Percentiles rank a stretch among this genome's conserved stretches.
Evolutionary conservation across 1,284 basidiomycete genomes (phyloP).

Genomic region (Cryptococcus neoformans): DNA sequence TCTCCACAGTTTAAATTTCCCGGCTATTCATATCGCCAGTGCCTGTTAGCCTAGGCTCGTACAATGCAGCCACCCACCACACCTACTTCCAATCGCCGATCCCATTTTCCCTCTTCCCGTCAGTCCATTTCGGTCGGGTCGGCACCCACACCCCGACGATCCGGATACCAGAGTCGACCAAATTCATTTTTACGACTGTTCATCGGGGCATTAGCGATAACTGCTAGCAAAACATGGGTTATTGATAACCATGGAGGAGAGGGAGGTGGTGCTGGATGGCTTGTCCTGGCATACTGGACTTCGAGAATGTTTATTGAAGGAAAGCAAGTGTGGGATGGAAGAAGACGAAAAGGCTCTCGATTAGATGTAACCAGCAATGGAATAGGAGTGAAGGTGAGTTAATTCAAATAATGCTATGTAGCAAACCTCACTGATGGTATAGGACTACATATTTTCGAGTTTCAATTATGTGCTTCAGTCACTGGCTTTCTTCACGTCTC

Average conservation of each 20-base stretch:
- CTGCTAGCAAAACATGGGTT: constrained; percentile 21
- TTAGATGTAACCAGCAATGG: background rate
- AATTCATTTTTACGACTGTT: constrained; percentile 17
- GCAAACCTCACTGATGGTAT: background rate
- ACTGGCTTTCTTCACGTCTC: constrained; percentile 21
- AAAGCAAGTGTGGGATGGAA: constrained; percentile 56
- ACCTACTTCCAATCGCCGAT: constrained; percentile 3
- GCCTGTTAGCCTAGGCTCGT: background rate
- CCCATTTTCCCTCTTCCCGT: constrained; percentile 9
- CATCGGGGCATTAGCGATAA: constrained; percentile 22
- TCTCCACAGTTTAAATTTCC: no score
- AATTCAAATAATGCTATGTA: background rate
- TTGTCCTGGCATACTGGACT: constrained; percentile 36
- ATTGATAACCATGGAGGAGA: constrained; percentile 9
- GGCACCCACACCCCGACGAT: background rate
- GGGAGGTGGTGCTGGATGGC: constrained; percentile 22
- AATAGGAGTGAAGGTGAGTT: constrained; percentile 4
- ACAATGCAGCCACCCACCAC: constrained; percentile 5
- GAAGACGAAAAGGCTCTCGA: constrained; percentile 3
- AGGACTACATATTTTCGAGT: constrained; percentile 4
- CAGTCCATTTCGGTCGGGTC: constrained; percentile 1
- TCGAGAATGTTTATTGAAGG: constrained; percentile 55
- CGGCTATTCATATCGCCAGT: background rate
- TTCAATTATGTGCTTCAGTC: constrained; percentile 14
- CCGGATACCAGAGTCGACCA: background rate